These are phyloP conservation scores for Sclerotinia spermophila DNA, from an alignment of 2,329 filamentous ascomycete species.

Conservation along the genomic window DNA sequence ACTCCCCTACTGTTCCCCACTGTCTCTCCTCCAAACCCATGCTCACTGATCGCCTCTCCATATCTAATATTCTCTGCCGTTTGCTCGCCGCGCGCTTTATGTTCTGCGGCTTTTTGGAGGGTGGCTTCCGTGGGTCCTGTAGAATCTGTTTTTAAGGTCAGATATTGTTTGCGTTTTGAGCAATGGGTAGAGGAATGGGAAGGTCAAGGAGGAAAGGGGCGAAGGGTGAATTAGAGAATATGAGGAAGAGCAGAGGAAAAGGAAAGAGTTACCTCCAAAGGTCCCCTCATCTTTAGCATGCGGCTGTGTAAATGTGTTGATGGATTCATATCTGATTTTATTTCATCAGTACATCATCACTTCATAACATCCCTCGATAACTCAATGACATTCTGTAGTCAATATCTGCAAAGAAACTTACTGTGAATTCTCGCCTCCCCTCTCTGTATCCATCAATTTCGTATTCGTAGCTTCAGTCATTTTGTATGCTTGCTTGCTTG, in stretches of 20 bases:
- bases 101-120: slow-evolving; percentile 23
- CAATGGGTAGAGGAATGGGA: rapidly evolving
- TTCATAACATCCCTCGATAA: background rate
- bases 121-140: slow-evolving; percentile 16
- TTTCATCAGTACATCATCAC: background rate
- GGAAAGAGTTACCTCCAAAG: slow-evolving; percentile 45
- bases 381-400: background rate
- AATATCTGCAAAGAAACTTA: slow-evolving; percentile 34
- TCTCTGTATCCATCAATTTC: slow-evolving; percentile 55
- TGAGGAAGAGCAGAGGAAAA: background rate
- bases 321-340: slow-evolving; percentile 52
- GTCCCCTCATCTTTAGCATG: slow-evolving; percentile 54
- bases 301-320: slow-evolving; percentile 46
- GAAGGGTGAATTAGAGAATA: background rate
- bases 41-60: slow-evolving; percentile 53
- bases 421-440: slow-evolving; percentile 58
- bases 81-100: slow-evolving; percentile 41
- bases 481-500: background rate
- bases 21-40: slow-evolving; percentile 53
- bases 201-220: rapidly evolving
- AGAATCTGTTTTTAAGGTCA: slow-evolving; percentile 17
- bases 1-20: slow-evolving; percentile 33
- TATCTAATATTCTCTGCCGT: slow-evolving; percentile 51
- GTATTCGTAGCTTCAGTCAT: slow-evolving; percentile 27
- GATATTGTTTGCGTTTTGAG: background rate